These are phyloP conservation scores for Filobasidium uniguttulatum DNA, from an alignment of 1,284 basidiomycete genomes.

Conservation along the genomic window DNA sequence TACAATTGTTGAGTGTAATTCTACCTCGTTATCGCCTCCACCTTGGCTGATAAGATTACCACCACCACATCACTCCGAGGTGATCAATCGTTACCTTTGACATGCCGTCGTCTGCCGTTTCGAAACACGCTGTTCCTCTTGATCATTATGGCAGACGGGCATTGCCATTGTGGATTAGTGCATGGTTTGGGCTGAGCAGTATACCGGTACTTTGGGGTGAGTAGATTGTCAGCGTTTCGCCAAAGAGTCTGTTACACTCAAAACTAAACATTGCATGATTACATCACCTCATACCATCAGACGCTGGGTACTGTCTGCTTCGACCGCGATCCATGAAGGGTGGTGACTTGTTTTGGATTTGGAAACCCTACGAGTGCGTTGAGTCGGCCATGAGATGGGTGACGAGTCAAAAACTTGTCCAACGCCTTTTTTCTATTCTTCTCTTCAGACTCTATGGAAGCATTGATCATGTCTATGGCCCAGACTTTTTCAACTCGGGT, in stretches of 20 bases:
- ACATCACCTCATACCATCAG: slow-evolving; percentile 35
- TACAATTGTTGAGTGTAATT: no score
- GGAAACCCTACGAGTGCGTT: slow-evolving; percentile 55
- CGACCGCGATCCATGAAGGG: slow-evolving; percentile 55
- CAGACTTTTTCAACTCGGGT: slow-evolving; percentile 47
- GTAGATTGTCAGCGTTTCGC: background rate
- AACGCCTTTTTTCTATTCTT: background rate
- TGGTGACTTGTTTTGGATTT: slow-evolving; percentile 76
- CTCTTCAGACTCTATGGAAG: slow-evolving; percentile 47
- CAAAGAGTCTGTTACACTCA: slow-evolving; percentile 24
- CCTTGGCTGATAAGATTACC: no score
- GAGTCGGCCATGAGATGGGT: slow-evolving; percentile 2
- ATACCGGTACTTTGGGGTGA: slow-evolving; percentile 38
- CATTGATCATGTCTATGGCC: slow-evolving; percentile 60
- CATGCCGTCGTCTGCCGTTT: no score
- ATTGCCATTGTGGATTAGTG: slow-evolving; percentile 50
- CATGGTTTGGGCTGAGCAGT: slow-evolving; percentile 54
- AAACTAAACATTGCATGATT: background rate
- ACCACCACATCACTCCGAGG: no score
- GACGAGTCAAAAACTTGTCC: background rate
- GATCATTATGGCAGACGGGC: no score
- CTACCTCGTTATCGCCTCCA: no score
- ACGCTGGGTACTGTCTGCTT: slow-evolving; percentile 57
- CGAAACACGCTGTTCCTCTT: no score
- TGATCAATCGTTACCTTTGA: no score